Base-by-base conservation (phyloP, 2,329 filamentous ascomycete genomes). In the Aspergillus texensis region DNA sequence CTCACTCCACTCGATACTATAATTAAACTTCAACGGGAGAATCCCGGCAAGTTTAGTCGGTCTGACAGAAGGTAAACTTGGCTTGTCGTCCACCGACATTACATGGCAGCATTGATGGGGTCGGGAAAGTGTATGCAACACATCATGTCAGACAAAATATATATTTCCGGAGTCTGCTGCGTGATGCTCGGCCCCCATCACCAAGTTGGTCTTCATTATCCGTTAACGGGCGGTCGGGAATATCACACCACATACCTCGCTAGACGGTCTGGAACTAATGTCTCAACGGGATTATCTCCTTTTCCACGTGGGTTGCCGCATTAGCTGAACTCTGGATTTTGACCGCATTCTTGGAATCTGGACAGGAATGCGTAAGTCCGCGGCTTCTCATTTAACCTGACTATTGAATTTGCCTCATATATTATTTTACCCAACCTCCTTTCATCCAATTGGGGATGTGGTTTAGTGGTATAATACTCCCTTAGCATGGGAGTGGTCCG, bases 401-500 rank as follows among this genome's bases (percentile, higher is more conserved):
- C 4, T 0, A 5, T 16, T 46, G 4, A 3, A 0, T 4, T 10
- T 52, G 11, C 24, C 12, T 30, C 24, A 28, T 52, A 30, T 30
- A 32, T 4, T 8, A 11, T 8, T 14, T 34, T n/a, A 53, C 1
- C 2, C 0, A 16, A 0, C 2, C 6, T 2, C 5, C 30, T n/a
- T 1, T 2, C 8, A 53, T 19, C 50, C 4, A 53, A 53, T 53
- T 53, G 50, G 50, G 50, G 50, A 53, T 53, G 50, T 53, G 50
- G 50, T 53, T 53, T 53, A 53, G 50, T 53, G 50, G 50, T 53
- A 53, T 53, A 53, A 53, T 53, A 19, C 32, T 53, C 50, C 28
- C 50, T 53, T 53, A 53, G 50, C 50, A 53, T 53, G 50, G 32
- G 50, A 53, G 32, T 34, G 50, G 50, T 53, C 50, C 50, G 50